Evolutionary conservation across 73 alveolate species (phyloP), one percentile per base, ranked within the genome.

Genomic region (Durusdinium trenchii): DNA sequence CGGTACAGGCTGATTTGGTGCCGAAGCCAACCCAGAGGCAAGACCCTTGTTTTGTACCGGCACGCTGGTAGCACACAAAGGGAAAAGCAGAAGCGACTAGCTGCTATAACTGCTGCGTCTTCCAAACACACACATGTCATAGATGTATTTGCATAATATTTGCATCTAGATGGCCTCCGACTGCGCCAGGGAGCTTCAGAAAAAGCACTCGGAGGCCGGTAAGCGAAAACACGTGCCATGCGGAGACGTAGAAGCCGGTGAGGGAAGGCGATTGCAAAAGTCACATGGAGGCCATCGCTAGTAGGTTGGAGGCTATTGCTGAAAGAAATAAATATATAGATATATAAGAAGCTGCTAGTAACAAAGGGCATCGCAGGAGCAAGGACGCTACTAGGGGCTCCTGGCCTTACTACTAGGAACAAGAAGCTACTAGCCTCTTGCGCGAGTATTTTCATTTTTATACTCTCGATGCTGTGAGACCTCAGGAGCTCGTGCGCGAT

Each of bases 1-100:
- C 82, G 6, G 87, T 91, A 45, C 47, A 40, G 28, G 98, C 98
- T n/a, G 98, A 91, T 52, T 9, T 46, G 61, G 48, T 91, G 98
- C 98, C 98, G 6, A 48, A 69, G 82, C 98, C 98, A 28, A 91
- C 98, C 6, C 98, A 91, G 47, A 91, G 98, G 98, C 60, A 1
- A 38, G n/a, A n/a, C n/a, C n/a, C n/a, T n/a, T n/a, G n/a, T 36
- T n/a, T 36, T 71, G 42, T 3, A 32, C 54, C 54, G 0, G 35
- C 54, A 2, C 4, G 36, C 0, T 73, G 52, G 35, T 18, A 40
- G 9, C 40, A 57, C 69, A 57, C 12, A 0, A 7, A 35, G 1
- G 40, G 16, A 48, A 7, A 38, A 35, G 32, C 43, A 16, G 20
- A 43, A 45, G 46, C 16, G 73, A 32, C 30, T 2, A 60, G 18